These are phyloP conservation scores for Psilocybe azurescens DNA, from an alignment of 768 basidiomycete genomes.

Conservation along the genomic window DNA sequence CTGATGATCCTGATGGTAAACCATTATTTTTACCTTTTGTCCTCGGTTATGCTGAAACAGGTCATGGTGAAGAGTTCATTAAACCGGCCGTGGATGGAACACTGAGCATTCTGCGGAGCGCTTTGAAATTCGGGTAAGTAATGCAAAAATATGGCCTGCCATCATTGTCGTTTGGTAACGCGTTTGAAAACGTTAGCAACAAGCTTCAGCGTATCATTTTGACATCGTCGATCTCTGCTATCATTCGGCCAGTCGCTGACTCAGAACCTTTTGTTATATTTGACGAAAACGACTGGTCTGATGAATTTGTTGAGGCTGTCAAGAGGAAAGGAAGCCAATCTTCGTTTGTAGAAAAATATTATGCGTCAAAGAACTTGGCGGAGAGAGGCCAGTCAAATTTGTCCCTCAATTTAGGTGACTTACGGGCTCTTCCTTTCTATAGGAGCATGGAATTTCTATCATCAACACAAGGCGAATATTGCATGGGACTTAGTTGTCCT, in stretches of 20 bases:
- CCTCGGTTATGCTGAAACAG: background rate
- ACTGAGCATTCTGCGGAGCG: slow-evolving; percentile 60
- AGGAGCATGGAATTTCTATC: slow-evolving; percentile 49
- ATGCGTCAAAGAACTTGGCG: slow-evolving; percentile 67
- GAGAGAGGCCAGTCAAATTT: slow-evolving; percentile 55
- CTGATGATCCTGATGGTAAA: slow-evolving; percentile 35
- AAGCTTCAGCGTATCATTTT: slow-evolving; percentile 70
- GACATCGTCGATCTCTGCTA: slow-evolving; percentile 64
- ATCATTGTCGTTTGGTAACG: too few relatives aligned
- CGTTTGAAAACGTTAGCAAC: slow-evolving; percentile 28
- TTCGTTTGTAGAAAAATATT: slow-evolving; percentile 46
- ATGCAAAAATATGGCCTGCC: background rate
- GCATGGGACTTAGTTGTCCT: slow-evolving; percentile 57
- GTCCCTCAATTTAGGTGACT: slow-evolving; percentile 38
- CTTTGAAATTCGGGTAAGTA: slow-evolving; percentile 55
- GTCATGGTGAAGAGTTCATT: slow-evolving; percentile 53
- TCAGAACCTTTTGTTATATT: slow-evolving; percentile 33
- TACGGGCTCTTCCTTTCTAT: slow-evolving; percentile 25
- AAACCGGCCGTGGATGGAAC: slow-evolving; percentile 80
- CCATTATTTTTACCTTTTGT: background rate
- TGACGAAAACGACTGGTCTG: slow-evolving; percentile 67
- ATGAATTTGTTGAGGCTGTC: slow-evolving; percentile 46
- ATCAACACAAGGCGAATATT: slow-evolving; percentile 45
- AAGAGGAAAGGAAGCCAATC: slow-evolving; percentile 55
- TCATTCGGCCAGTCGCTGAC: slow-evolving; percentile 33